Evolutionary conservation across 345 rosid species (phyloP).

Genomic region (Eucalyptus polybractea): DNA sequence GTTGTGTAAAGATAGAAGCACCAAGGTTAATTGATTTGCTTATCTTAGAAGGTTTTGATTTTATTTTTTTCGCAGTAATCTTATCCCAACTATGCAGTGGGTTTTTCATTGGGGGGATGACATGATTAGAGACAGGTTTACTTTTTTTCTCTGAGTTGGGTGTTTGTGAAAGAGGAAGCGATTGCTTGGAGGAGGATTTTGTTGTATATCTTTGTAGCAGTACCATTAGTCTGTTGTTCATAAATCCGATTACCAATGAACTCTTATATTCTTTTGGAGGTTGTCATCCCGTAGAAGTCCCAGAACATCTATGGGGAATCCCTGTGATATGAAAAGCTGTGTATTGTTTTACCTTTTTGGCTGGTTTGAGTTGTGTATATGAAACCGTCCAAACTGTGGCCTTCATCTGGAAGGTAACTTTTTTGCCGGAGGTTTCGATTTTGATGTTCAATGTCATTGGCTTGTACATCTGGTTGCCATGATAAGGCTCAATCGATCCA

Average conservation of each 20-base stretch:
- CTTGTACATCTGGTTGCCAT: background rate
- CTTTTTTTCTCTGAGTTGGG: background rate
- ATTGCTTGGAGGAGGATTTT: background rate
- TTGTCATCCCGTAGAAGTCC: background rate
- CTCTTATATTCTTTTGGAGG: background rate
- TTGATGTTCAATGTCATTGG: background rate
- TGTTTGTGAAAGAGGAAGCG: background rate
- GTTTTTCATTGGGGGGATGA: background rate
- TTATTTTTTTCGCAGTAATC: background rate
- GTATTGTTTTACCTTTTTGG: background rate
- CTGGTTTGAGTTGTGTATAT: background rate
- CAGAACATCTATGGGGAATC: background rate
- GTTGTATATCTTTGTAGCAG: background rate
- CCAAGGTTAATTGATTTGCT: conserved; percentile 20
- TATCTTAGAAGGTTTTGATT: background rate
- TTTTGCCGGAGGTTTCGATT: background rate
- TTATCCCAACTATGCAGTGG: background rate
- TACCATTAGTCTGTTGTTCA: background rate
- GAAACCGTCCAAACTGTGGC: background rate
- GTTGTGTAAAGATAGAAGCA: conserved; percentile 64
- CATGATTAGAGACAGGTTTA: background rate
- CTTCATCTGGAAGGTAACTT: background rate
- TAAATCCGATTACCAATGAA: background rate
- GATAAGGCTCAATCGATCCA: background rate
- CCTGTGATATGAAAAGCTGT: background rate